These are phyloP conservation scores for Massariosphaeria phaeospora DNA, from an alignment of 495 filamentous ascomycete genomes.

Conservation along the genomic window DNA sequence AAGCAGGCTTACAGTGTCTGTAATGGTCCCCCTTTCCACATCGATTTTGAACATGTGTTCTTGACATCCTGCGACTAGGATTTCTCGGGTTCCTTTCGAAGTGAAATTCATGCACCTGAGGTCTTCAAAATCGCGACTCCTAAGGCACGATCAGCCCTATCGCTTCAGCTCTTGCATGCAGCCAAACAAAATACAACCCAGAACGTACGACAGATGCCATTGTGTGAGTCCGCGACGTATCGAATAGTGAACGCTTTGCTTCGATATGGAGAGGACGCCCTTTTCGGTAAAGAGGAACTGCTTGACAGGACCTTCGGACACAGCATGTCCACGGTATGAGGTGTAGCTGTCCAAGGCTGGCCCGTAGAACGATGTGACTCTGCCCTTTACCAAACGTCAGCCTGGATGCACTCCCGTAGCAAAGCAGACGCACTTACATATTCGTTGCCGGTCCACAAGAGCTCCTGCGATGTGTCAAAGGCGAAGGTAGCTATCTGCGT, in stretches of 20 bases:
- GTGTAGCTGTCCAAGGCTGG: constrained; percentile 74
- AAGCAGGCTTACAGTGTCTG: constrained; percentile 54
- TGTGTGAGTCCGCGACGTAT: constrained; percentile 69
- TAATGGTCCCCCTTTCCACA: constrained; percentile 73
- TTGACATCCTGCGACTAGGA: constrained; percentile 83
- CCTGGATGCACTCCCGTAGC: background rate
- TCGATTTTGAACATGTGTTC: constrained; percentile 85
- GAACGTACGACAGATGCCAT: constrained; percentile 71
- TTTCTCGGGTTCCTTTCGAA: constrained; percentile 69
- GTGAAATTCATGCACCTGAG: constrained; percentile 92
- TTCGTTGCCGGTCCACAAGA: constrained; percentile 88
- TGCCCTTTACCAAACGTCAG: constrained; percentile 53
- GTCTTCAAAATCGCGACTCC: constrained; percentile 70
- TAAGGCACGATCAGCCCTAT: constrained; percentile 29
- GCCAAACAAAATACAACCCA: background rate
- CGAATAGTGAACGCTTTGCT: constrained; percentile 78
- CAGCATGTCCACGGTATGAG: constrained; percentile 65
- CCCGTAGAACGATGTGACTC: constrained; percentile 79
- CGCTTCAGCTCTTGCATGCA: background rate
- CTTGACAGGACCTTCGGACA: constrained; percentile 63
- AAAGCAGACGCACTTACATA: constrained; percentile 57
- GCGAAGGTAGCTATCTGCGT: constrained; percentile 68
- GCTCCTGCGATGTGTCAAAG: constrained; percentile 82
- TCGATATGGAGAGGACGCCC: constrained; percentile 74
- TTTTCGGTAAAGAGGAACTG: constrained; percentile 83